Base-by-base conservation (phyloP, 495 filamentous ascomycete species). In the Pseudoneurospora amorphoporcata region DNA sequence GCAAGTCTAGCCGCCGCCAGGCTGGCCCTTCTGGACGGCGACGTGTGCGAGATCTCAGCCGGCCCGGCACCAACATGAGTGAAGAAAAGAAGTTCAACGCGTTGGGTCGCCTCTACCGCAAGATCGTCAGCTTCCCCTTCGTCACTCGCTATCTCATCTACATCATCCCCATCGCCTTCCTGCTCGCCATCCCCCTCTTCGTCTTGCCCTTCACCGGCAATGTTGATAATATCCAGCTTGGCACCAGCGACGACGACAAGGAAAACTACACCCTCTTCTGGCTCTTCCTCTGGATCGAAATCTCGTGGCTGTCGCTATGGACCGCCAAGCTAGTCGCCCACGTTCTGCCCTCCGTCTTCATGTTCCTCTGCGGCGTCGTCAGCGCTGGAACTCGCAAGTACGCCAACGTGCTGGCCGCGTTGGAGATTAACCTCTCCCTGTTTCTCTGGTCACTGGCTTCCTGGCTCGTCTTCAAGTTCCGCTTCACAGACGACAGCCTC, bases 371-470 rank as follows among this genome's bases (percentile, higher is more conserved):
- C 75, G 95, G 95, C 40, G 92, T 98, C 71, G 92, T 98, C 73
- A 95, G 92, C 81, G 89, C 94, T 3, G 94, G 95, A 17, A 96
- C 94, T 3, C 87, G 93, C 71, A 99, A 98, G 82, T 98, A 99
- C 82, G 92, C 93, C 39, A 85, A 91, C 72, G 90, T 98, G 47
- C 81, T 99, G 45, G 86, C 86, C 35, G 87, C 89, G 38, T 83
- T 99, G 65, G 92, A 97, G 77, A 91, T 95, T 68, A 93, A 94
- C 0, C 82, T 99, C 3, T 93, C 92, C 2, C 81, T 97, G n/a
- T 92, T 95, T 73, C 88, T 93, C 69, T 98, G 95, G 95, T 88
- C 87, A 16, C 81, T 97, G 39, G 87, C 92, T 2, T 91, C 88
- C 10, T 87, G 95, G 76, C 90, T 93, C 23, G 92, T 92, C 3